phyloP scores from a whole-genome alignment of 257 asterid species.

The Penstemon newberryi region DNA sequence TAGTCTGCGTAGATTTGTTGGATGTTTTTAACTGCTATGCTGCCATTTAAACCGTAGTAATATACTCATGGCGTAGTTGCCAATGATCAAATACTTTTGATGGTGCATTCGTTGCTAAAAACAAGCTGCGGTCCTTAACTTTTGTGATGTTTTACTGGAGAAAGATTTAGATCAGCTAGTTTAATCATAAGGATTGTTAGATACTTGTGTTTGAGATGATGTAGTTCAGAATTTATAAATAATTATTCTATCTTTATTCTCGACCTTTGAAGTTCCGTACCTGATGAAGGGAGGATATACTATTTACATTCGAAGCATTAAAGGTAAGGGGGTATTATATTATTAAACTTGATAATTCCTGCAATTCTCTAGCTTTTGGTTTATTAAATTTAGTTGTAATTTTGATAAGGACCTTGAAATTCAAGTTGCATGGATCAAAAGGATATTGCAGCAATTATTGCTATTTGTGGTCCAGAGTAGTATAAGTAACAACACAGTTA shows the following conservation, averaged over 20 bases:
- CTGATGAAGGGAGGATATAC: neutral
- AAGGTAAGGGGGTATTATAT: neutral
- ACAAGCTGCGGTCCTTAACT: neutral
- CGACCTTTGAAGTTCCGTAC: neutral
- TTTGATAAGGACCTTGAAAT: no score
- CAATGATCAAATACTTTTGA: neutral
- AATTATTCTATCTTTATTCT: neutral
- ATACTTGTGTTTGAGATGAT: neutral
- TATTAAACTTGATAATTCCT: neutral
- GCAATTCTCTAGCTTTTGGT: neutral
- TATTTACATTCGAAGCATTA: neutral
- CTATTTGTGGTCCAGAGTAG: no score
- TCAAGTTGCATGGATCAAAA: no score
- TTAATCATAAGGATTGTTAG: neutral
- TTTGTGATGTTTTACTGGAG: no score
- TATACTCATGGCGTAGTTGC: neutral
- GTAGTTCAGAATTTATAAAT: neutral
- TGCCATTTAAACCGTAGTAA: neutral
- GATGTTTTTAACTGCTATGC: neutral
- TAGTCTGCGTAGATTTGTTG: neutral
- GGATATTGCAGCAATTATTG: no score
- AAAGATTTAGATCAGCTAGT: neutral
- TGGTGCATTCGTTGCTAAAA: neutral
- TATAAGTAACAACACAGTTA: no score
- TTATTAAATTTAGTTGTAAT: neutral